Evolutionary conservation across 2,329 filamentous ascomycete genomes (phyloP).

Genomic region (Dothistroma septosporum): DNA sequence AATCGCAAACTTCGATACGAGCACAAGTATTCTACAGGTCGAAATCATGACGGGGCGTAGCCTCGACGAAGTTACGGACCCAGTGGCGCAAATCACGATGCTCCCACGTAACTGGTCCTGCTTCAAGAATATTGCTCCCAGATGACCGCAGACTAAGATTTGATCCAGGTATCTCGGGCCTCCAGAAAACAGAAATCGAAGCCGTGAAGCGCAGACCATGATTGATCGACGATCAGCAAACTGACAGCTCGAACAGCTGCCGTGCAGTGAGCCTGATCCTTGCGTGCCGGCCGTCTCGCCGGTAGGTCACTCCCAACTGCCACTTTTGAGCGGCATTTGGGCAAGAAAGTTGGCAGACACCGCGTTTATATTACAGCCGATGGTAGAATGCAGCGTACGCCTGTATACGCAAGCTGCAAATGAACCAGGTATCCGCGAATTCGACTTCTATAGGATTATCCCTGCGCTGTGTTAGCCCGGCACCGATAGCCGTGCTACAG

Average conservation of each 20-base stretch:
- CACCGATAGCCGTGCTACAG: neutral
- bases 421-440: neutral
- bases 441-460: neutral
- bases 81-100: neutral
- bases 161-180: neutral
- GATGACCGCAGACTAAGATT: neutral
- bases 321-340: too few species aligned
- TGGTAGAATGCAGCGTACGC: neutral
- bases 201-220: neutral
- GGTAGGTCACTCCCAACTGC: neutral
- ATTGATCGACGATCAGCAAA: neutral
- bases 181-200: neutral
- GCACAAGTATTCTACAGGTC: neutral
- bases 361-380: neutral
- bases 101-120: neutral
- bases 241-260: neutral
- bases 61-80: neutral
- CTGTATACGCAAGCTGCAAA: neutral
- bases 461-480: neutral
- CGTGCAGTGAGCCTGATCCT: neutral
- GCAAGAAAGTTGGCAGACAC: too few species aligned
- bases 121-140: neutral
- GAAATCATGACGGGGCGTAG: neutral
- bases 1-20: neutral
- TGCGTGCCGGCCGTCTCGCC: neutral